phyloP scores from a whole-genome alignment of 768 basidiomycete species.

The Nidularia pulvinata region DNA sequence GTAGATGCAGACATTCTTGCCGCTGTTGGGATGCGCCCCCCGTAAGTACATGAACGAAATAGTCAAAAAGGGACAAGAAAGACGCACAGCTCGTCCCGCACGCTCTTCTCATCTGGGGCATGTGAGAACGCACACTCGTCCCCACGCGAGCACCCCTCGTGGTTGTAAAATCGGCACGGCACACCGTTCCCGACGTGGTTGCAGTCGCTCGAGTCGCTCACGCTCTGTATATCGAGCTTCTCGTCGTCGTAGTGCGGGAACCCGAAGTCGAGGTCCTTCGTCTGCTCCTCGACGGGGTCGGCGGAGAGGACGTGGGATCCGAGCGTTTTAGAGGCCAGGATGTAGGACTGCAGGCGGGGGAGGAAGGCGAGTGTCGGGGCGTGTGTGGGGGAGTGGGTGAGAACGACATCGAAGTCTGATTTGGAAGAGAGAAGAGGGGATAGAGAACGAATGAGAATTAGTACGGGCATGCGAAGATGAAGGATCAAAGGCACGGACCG shows the following conservation, averaged over 20 bases:
- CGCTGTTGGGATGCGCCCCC: constrained; percentile 20
- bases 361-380: background rate
- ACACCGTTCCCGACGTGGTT: constrained; percentile 41
- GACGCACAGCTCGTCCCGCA: constrained; percentile 47
- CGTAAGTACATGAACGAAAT: background rate
- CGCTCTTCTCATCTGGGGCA: constrained; percentile 48
- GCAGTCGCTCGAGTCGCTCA: constrained; percentile 55
- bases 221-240: constrained; percentile 22
- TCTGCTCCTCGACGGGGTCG: constrained; percentile 4
- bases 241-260: constrained; percentile 9
- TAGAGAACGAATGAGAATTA: background rate
- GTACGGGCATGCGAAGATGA: background rate
- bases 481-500: background rate
- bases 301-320: background rate
- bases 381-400: background rate
- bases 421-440: background rate
- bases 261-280: constrained; percentile 10
- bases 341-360: background rate
- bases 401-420: background rate
- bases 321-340: constrained; percentile 7
- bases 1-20: constrained; percentile 45
- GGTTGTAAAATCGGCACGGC: constrained; percentile 56
- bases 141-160: constrained; percentile 38
- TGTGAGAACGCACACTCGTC: constrained; percentile 43
- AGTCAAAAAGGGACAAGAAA: background rate